Base-by-base conservation (phyloP, 2,329 filamentous ascomycete species). In the Colletotrichum salicis region DNA sequence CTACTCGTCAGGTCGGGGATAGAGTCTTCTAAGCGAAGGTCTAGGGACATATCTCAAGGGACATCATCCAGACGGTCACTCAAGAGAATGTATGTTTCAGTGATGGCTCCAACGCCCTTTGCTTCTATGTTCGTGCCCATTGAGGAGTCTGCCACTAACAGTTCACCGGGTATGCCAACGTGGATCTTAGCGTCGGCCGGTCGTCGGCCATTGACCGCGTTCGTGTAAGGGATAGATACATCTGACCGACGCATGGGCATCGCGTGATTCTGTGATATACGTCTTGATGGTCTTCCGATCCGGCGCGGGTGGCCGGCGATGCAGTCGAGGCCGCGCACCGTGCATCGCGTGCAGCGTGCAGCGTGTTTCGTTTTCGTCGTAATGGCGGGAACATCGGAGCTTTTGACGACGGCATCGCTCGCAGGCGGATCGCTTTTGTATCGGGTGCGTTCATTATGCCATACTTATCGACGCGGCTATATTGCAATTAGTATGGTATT, bases 401-500 rank as follows among this genome's bases (percentile, higher is more conserved):
- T 81, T 81, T 55, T 80, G 79, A 12, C 76, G 73, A 8, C 79
- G 79, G 22, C 79, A 81, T 54, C 78, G 75, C 73, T 81, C 78
- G 65, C 79, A 81, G 6, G 79, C 78, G 7, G 78, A 79, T 33
- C 80, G 78, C 41, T 79, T 72, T 59, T 81, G 80, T 31, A 76
- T 80, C 4, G 80, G 79, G 57, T 81, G 79, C 12, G 60, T 29
- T n/a, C 22, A 27, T 31, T 45, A 61, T 13, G 52, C 41, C 64
- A 67, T 67, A 41, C 7, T 57, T 5, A 7, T 19, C 4, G 54
- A 15, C 10, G 8, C 27, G 27, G 27, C 27, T 29, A 5, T 29
- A 29, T 29, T 29, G 27, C 27, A 29, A 5, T 29, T 29, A 29
- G 3, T 29, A 29, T 29, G 27, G 27, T 29, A 29, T 29, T 29